These are phyloP conservation scores for Aethionema arabicum DNA, from an alignment of 345 rosid species.

Conservation along the genomic window DNA sequence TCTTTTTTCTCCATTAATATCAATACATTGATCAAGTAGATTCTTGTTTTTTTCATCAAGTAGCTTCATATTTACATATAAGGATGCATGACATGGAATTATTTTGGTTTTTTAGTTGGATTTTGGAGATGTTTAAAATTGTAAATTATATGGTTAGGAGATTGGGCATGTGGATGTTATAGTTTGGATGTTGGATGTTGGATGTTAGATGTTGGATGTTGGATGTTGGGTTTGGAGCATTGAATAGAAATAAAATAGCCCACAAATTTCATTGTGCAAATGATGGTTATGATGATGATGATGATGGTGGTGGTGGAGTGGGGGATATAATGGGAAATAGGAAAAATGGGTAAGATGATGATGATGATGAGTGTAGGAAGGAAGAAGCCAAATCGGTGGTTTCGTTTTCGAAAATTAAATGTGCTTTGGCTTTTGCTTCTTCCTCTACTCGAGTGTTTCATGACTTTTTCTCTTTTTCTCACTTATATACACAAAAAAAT, in stretches of 20 bases:
- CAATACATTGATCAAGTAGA: conserved; percentile 32
- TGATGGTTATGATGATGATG: conserved; percentile 27
- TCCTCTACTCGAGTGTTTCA: conserved; percentile 33
- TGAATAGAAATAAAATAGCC: conserved; percentile 25
- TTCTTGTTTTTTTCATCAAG: conserved; percentile 2
- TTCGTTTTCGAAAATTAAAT: conserved; percentile 42
- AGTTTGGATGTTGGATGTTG: conserved; percentile 25
- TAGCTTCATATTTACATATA: conserved; percentile 21
- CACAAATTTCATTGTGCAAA: conserved; percentile 26
- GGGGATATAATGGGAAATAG: conserved; percentile 37
- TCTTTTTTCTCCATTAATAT: conserved; percentile 23
- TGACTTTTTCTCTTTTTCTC: conserved; percentile 29
- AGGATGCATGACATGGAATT: background rate
- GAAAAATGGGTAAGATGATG: conserved; percentile 39
- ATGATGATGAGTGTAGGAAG: conserved; percentile 39
- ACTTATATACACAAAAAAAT: no score
- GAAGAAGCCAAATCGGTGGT: conserved; percentile 42
- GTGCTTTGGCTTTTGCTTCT: conserved; percentile 41
- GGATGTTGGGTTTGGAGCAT: conserved; percentile 32
- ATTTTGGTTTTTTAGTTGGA: background rate
- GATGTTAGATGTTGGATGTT: conserved; percentile 26
- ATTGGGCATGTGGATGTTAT: background rate
- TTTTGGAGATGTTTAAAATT: conserved; percentile 4
- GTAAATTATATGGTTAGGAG: background rate
- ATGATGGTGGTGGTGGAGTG: conserved; percentile 35